Evolutionary conservation across 768 basidiomycete species (phyloP), one percentile per base, ranked within the genome.

Genomic region (Arthromyces matolae): DNA sequence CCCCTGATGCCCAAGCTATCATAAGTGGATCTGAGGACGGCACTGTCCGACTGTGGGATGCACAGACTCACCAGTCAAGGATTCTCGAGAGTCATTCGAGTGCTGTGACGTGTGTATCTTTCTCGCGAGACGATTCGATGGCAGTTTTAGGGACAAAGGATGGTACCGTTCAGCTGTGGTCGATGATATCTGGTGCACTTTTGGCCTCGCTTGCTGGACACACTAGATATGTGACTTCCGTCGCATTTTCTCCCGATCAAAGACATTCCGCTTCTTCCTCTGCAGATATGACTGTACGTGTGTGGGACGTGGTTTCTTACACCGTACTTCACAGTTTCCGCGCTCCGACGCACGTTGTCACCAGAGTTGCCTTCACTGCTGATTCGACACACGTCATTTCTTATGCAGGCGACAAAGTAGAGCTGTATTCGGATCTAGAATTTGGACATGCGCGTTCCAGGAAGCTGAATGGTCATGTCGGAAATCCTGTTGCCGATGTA

Each of bases 21-120:
- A 29, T 42, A 6, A 43, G 34, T n/a, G 52, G 45, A 13, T 49
- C 52, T 3, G 29, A 42, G 20, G 52, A 53, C 19, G 28, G 33
- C 28, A 53, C 48, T 14, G 39, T 53, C 13, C 32, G 48, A 20
- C 5, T 53, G 5, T 53, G 52, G 52, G 44, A 53, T 23, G 25
- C 32, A 6, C 22, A 27, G 9, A 42, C 41, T 1, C 38, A 37
- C 22, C 13, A 35, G 37, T 44, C 48, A 8, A 36, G 33, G 12
- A 23, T 25, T 31, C 41, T 48, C 19, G 45, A 52, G 29, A 44
- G 43, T 32, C 46, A 52, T 40, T 42, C 51, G 20, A 43, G 25
- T 18, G 45, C 33, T 24, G 46, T 52, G 6, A 48, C 40, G 13
- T 47, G 45, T 35, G 51, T 37, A 38, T 42, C 38, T 29, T 52